Evolutionary conservation across 371 early-diverging fungal genomes (phyloP).

Genomic region (Chytridium lagenaria): DNA sequence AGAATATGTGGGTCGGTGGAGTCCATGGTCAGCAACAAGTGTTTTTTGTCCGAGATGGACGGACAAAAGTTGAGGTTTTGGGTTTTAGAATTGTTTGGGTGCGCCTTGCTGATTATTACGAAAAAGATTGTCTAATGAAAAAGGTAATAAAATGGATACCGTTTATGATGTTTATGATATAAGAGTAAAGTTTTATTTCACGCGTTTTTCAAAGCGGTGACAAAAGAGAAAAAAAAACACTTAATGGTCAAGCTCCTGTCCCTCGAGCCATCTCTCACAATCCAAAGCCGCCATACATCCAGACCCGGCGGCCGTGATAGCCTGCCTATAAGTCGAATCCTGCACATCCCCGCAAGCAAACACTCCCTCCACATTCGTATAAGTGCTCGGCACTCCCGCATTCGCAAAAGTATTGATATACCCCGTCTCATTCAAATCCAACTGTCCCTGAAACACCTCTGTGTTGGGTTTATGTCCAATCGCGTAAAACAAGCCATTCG

Average conservation of each 20-base stretch:
- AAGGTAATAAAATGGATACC: too few relatives aligned
- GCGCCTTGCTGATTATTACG: too few relatives aligned
- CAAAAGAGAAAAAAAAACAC: background rate
- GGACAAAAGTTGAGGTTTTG: background rate
- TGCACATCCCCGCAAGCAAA: constrained; percentile 99
- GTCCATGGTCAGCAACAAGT: background rate
- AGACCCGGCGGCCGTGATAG: constrained; percentile 73
- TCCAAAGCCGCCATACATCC: constrained; percentile 98
- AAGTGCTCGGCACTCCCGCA: constrained; percentile 60
- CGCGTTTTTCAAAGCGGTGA: too few relatives aligned
- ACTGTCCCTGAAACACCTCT: constrained; percentile 64
- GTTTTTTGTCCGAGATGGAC: background rate
- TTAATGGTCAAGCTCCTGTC: constrained; percentile 40
- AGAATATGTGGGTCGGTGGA: background rate
- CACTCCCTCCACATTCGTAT: constrained; percentile 88
- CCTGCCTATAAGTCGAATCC: constrained; percentile 94
- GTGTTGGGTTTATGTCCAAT: constrained; percentile 98
- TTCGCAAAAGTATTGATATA: constrained; percentile 89
- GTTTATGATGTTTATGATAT: too few relatives aligned
- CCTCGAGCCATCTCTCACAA: constrained; percentile 71
- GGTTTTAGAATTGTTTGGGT: background rate
- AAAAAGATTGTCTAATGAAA: too few relatives aligned
- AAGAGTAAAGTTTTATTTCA: too few relatives aligned
- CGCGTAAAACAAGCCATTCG: constrained; percentile 97
- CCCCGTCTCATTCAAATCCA: constrained; percentile 84